Evolutionary conservation across 768 basidiomycete genomes (phyloP).

Genomic region (Lentinula sp.): DNA sequence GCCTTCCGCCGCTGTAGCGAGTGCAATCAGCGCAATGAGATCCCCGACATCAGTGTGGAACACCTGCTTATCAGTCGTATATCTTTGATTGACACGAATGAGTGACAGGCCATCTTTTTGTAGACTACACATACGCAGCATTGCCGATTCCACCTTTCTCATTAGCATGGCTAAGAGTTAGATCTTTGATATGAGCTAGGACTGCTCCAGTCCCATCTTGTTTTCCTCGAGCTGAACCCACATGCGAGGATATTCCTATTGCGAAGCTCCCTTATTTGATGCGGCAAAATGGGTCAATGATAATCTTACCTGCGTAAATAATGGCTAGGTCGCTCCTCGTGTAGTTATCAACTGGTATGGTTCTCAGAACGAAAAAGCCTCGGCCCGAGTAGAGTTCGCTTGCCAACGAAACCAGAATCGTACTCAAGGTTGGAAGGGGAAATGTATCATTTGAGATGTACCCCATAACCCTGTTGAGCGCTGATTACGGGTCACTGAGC

Average conservation of each 20-base stretch:
- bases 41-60: slow-evolving; percentile 45
- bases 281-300: background rate
- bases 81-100: slow-evolving; percentile 6
- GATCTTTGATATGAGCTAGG: slow-evolving; percentile 42
- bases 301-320: slow-evolving; percentile 33
- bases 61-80: slow-evolving; percentile 44
- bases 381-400: slow-evolving; percentile 37
- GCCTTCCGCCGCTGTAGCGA: slow-evolving; percentile 36
- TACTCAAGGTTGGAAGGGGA: slow-evolving; percentile 34
- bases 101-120: background rate
- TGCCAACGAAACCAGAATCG: slow-evolving; percentile 28
- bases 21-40: slow-evolving; percentile 36
- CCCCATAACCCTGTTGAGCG: slow-evolving; percentile 24
- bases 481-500: slow-evolving; percentile 8
- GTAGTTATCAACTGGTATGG: slow-evolving; percentile 39
- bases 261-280: slow-evolving; percentile 7
- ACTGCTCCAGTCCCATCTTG: slow-evolving; percentile 39
- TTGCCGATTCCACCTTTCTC: slow-evolving; percentile 35
- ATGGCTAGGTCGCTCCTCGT: slow-evolving; percentile 31
- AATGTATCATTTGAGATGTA: slow-evolving; percentile 32
- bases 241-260: slow-evolving; percentile 38
- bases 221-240: slow-evolving; percentile 35
- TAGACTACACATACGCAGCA: slow-evolving; percentile 18
- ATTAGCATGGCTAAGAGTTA: slow-evolving; percentile 34
- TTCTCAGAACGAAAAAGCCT: slow-evolving; percentile 42